A percentile compares a stretch with the other conserved stretches of the same genome.
These are phyloP conservation scores for Calvatia gigantea DNA, from an alignment of 768 basidiomycete species.

Conservation along the genomic window DNA sequence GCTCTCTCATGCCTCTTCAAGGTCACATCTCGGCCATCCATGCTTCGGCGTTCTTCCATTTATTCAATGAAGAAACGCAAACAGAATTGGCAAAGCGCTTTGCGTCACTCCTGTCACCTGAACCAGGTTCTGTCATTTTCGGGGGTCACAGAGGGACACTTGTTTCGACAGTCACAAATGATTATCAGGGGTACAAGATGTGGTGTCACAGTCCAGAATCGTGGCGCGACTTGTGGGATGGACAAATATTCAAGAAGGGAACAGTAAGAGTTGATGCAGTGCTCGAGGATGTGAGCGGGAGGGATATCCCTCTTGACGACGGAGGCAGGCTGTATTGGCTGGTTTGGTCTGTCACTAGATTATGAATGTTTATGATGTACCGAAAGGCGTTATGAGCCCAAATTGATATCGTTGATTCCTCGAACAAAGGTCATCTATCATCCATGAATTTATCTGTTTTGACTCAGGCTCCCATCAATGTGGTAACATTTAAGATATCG, in stretches of 20 bases:
- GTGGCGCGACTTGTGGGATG: slow-evolving; percentile 14
- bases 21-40: slow-evolving; percentile 48
- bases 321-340: not conserved
- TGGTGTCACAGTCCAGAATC: slow-evolving; percentile 14
- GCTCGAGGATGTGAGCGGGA: not conserved
- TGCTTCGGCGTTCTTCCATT: slow-evolving; percentile 33
- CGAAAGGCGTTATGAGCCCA: too few relatives aligned
- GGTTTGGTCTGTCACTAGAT: not conserved
- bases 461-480: too few relatives aligned
- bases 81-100: slow-evolving; percentile 25
- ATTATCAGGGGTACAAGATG: slow-evolving; percentile 1
- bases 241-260: slow-evolving; percentile 10
- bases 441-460: too few relatives aligned
- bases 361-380: too few relatives aligned
- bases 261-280: slow-evolving; percentile 10
- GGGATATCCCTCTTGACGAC: not conserved
- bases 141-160: slow-evolving; percentile 32
- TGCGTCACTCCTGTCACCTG: slow-evolving; percentile 28
- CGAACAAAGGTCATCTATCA: too few relatives aligned
- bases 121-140: slow-evolving; percentile 30
- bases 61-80: slow-evolving; percentile 31
- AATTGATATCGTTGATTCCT: too few relatives aligned
- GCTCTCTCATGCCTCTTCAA: slow-evolving; percentile 27
- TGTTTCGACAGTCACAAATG: slow-evolving; percentile 15
- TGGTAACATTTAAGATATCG: not conserved